Base-by-base conservation (phyloP, 768 basidiomycete species). In the Leccinum disarticulatum region DNA sequence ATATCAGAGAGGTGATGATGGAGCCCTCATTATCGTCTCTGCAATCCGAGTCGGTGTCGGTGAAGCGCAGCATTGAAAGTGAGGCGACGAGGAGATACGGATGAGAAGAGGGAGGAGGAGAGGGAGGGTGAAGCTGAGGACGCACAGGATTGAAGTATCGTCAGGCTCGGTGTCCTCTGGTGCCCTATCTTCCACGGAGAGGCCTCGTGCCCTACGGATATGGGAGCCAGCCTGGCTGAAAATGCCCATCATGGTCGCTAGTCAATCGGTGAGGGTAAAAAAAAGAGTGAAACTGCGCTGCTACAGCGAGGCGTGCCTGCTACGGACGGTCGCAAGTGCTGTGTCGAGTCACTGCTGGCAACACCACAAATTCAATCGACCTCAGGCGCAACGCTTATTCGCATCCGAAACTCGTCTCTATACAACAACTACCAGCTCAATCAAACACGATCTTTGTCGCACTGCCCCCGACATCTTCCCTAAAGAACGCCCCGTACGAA, bases 21-120 rank as follows among this genome's bases (percentile, higher is more conserved):
- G 93, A 96, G 54, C 95, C 95, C 72, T 98, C 91, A 75, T 95
- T 82, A 74, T 95, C 93, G 76, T 96, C 93, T 75, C 92, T 93
- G 75, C 35, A 66, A 46, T 79, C 68, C 59, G 61, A 68, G 72
- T 79, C 69, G 73, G 74, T 11, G 64, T 73, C 64, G 27, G 66
- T 63, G 61, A 64, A 70, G 57, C 67, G 68, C 76, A 77, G 75
- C 61, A 57, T 51, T 36, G 53, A 30, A 14, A 54, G 46, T 19
- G 53, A 38, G 46, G 57, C 27, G 58, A 56, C 30, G 58, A 52
- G 61, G 49, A 27, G 56, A 59, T 11, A 54, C 19, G 53, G 47
- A 55, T 49, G 43, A 60, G 86, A 70, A 72, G 27, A 14, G 6
- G 36, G 15, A 36, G 41, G 56, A 15, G 31, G 36, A 55, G 57